phyloP scores from a whole-genome alignment of 805 yeast genomes.

The Kuraishia molischiana region DNA sequence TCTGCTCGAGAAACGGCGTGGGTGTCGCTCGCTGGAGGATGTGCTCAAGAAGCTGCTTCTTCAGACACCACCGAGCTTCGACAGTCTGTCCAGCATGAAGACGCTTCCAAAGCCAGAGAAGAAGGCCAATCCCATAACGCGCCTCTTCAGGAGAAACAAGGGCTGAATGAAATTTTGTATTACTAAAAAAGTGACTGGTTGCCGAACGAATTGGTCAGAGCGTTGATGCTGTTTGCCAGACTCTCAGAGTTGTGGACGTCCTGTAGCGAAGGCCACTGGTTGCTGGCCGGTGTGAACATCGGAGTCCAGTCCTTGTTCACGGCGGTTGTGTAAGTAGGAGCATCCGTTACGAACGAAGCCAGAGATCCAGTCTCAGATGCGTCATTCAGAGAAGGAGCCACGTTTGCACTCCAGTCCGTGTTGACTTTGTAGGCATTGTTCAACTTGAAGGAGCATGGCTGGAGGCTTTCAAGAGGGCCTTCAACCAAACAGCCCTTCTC shows the following conservation, averaged over 20 bases:
- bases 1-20: not conserved
- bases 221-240: not conserved
- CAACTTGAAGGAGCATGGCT: slow-evolving; percentile 55
- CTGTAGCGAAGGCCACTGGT: not conserved
- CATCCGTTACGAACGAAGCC: not conserved
- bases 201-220: not conserved
- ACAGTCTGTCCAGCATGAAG: not conserved
- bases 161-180: too few relatives aligned
- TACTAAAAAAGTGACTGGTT: not conserved
- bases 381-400: not conserved
- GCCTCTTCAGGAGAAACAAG: not conserved
- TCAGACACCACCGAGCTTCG: not conserved
- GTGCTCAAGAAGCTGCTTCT: not conserved
- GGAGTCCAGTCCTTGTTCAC: not conserved
- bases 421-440: slow-evolving; percentile 13
- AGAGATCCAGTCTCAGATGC: not conserved
- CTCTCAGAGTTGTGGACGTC: not conserved
- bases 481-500: slow-evolving; percentile 85
- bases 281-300: not conserved
- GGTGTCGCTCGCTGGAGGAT: not conserved
- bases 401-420: not conserved
- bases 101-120: not conserved
- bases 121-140: not conserved
- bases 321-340: not conserved
- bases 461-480: slow-evolving; percentile 76